Conservation (phyloP, 768 basidiomycete species). For the Mycena kentingensis region DNA sequence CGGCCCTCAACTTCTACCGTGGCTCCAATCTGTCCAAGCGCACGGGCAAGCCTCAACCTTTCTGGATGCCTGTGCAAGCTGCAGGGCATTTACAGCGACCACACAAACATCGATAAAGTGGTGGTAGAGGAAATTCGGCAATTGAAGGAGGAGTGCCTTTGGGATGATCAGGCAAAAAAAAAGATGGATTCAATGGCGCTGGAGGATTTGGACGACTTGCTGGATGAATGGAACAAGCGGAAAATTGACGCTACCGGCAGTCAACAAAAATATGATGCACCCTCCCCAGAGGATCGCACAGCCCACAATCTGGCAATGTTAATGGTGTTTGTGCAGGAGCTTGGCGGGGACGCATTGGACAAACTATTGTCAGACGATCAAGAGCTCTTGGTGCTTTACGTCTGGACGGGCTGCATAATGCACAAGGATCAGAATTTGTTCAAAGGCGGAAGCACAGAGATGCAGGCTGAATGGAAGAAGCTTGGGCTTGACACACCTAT, state of each 20-base stretch:
- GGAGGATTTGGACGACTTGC: background rate
- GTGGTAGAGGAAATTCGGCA: background rate
- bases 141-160: background rate
- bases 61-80: background rate
- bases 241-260: background rate
- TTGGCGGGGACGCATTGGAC: background rate
- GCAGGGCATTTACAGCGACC: background rate
- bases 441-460: background rate
- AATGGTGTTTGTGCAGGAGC: background rate
- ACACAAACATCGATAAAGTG: background rate
- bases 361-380: background rate
- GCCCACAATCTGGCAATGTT: background rate
- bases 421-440: background rate
- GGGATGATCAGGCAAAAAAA: background rate
- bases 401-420: background rate
- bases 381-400: background rate
- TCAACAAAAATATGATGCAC: background rate
- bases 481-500: background rate
- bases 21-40: background rate
- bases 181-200: background rate
- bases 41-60: background rate
- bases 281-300: background rate
- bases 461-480: background rate
- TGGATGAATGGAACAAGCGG: background rate
- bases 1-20: background rate